Evolutionary conservation across 2,329 filamentous ascomycete genomes (phyloP).

Genomic region (Sordariomycetes sp.): DNA sequence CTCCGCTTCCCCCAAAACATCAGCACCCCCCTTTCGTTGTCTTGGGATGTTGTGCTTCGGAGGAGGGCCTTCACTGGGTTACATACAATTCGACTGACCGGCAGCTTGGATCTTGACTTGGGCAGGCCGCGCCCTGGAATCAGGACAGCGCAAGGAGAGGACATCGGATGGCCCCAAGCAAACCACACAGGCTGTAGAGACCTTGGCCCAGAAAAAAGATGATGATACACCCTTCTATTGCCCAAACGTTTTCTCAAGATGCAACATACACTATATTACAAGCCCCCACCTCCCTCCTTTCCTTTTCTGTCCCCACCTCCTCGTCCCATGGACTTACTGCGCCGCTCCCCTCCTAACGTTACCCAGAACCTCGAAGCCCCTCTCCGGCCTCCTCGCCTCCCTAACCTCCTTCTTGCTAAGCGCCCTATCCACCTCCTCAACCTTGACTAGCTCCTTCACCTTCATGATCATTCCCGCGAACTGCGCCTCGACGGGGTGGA

Average conservation of each 20-base stretch:
- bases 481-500: conserved; percentile 70
- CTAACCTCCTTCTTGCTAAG: conserved; percentile 57
- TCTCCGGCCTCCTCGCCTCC: conserved; percentile 58
- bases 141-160: no score
- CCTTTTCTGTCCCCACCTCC: background rate
- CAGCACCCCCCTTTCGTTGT: no score
- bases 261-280: conserved; percentile 13
- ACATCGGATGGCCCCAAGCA: no score
- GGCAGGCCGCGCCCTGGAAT: no score
- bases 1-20: no score
- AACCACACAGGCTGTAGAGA: no score
- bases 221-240: no score
- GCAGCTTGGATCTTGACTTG: no score
- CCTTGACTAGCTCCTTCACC: conserved; percentile 82
- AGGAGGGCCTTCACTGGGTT: no score
- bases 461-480: conserved; percentile 85
- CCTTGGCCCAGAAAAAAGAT: no score
- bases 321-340: conserved; percentile 1
- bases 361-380: conserved; percentile 70
- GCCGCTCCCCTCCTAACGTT: conserved; percentile 14
- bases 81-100: no score
- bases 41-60: no score
- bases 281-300: conserved; percentile 6
- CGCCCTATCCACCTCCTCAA: conserved; percentile 58
- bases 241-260: background rate